Conservation (phyloP, 2,329 filamentous ascomycete species). For the Botrytis squamosa region DNA sequence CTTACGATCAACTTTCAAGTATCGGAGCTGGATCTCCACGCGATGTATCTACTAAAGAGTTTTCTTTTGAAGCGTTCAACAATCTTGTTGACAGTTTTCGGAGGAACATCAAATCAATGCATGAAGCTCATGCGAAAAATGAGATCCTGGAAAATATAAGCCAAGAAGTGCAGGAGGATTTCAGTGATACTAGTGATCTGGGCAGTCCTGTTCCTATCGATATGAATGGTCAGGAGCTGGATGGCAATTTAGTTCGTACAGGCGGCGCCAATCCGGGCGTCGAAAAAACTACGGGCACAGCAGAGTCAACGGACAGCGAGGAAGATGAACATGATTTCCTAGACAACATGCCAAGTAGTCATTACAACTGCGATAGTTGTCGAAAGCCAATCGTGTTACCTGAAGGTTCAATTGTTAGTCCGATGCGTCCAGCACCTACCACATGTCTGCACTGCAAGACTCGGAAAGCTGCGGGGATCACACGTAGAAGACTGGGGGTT, state of each 20-base stretch:
- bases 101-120: not conserved
- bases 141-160: not conserved
- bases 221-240: not conserved
- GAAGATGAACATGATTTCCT: not conserved
- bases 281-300: not conserved
- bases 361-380: constrained; percentile 12
- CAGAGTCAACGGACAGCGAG: not conserved
- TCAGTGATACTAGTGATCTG: not conserved
- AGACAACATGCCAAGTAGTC: not conserved
- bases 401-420: not conserved
- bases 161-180: not conserved
- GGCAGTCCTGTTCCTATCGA: not conserved
- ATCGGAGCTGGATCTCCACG: no score
- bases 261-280: not conserved
- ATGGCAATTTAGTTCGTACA: no score
- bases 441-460: constrained; percentile 7
- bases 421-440: not conserved
- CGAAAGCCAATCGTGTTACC: constrained; percentile 7
- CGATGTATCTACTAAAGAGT: not conserved
- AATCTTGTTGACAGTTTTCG: not conserved
- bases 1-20: not conserved
- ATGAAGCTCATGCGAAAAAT: not conserved
- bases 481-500: not conserved
- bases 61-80: not conserved
- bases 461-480: not conserved